Conservation (phyloP, 2,329 filamentous ascomycete species). For the Ilyonectria mors-panacis region DNA sequence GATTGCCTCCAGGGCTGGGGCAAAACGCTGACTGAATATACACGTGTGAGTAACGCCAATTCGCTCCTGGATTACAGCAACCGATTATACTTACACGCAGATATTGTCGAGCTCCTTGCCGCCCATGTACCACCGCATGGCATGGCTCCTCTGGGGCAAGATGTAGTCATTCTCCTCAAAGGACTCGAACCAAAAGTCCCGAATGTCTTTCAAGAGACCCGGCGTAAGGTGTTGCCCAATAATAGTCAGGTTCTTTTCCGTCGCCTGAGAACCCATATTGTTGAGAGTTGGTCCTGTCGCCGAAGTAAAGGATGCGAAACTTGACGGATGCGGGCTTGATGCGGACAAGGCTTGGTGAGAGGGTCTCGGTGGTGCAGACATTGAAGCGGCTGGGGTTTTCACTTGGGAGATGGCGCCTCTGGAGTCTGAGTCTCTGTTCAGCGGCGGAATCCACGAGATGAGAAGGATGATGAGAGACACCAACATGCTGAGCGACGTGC, state of each 20-base stretch:
- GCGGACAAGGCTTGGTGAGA: slow-evolving; percentile 12
- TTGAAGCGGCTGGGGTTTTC: slow-evolving; percentile 4
- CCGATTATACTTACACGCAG: slow-evolving; percentile 51
- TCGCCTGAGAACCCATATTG: slow-evolving; percentile 21
- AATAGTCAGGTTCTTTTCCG: slow-evolving; percentile 1
- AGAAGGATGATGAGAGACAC: slow-evolving; percentile 37
- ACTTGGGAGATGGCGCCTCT: slow-evolving; percentile 22
- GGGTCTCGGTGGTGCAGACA: slow-evolving; percentile 15
- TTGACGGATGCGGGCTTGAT: neutral
- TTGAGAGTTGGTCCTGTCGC: neutral
- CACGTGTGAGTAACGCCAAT: neutral
- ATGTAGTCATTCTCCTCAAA: slow-evolving; percentile 48
- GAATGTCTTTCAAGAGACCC: slow-evolving; percentile 49
- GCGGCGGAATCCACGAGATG: slow-evolving; percentile 35
- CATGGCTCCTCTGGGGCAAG: slow-evolving; percentile 45
- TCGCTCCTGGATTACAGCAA: neutral
- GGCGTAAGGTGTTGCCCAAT: slow-evolving; percentile 47
- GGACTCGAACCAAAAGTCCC: slow-evolving; percentile 58
- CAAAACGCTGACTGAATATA: slow-evolving; percentile 48
- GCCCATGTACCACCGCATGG: slow-evolving; percentile 54
- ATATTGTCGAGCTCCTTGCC: slow-evolving; percentile 53
- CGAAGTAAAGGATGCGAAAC: slow-evolving; percentile 21
- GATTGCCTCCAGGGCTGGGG: slow-evolving; percentile 54
- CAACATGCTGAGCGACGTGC: slow-evolving; percentile 39
- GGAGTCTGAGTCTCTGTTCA: slow-evolving; percentile 40